Evolutionary conservation across 495 filamentous ascomycete genomes (phyloP).

Genomic region (Cladorrhinum samala): DNA sequence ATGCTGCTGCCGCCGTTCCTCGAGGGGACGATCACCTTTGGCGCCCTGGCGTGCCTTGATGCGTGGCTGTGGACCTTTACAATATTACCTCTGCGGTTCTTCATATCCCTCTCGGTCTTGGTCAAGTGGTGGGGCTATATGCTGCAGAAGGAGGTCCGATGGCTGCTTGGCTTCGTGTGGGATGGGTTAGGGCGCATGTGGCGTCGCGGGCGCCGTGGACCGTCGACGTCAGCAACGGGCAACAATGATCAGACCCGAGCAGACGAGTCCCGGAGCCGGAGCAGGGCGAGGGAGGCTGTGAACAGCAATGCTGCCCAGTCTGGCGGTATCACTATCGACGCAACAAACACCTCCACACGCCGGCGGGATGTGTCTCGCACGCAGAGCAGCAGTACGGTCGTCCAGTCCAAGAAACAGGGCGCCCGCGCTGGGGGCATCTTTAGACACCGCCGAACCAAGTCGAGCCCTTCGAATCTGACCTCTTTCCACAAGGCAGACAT

Average conservation of each 20-base stretch:
- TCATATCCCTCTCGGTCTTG: constrained; percentile 73
- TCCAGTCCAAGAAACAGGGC: constrained; percentile 3
- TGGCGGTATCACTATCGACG: neutral
- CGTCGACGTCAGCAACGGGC: constrained; percentile 26
- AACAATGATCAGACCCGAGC: constrained; percentile 23
- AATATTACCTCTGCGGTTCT: constrained; percentile 83
- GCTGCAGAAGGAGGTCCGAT: constrained; percentile 57
- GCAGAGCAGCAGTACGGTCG: neutral
- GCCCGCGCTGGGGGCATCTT: constrained; percentile 27
- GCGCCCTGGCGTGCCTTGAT: constrained; percentile 83
- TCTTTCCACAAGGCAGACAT: constrained; percentile 94
- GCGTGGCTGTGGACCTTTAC: constrained; percentile 98
- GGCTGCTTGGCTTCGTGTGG: constrained; percentile 65
- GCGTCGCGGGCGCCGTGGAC: constrained; percentile 50
- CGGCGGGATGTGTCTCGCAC: constrained; percentile 7
- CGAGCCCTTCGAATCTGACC: constrained; percentile 72
- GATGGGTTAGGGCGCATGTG: constrained; percentile 71
- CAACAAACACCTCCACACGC: neutral
- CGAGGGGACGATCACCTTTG: constrained; percentile 84
- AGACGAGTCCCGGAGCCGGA: constrained; percentile 33
- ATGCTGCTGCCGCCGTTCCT: constrained; percentile 72
- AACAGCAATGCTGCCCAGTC: neutral
- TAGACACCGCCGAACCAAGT: constrained; percentile 71
- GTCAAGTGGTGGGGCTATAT: constrained; percentile 64
- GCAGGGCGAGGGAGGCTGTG: constrained; percentile 23